Evolutionary conservation across 306 rosid genomes (phyloP).

Genomic region (Hylodesmum podocarpum): DNA sequence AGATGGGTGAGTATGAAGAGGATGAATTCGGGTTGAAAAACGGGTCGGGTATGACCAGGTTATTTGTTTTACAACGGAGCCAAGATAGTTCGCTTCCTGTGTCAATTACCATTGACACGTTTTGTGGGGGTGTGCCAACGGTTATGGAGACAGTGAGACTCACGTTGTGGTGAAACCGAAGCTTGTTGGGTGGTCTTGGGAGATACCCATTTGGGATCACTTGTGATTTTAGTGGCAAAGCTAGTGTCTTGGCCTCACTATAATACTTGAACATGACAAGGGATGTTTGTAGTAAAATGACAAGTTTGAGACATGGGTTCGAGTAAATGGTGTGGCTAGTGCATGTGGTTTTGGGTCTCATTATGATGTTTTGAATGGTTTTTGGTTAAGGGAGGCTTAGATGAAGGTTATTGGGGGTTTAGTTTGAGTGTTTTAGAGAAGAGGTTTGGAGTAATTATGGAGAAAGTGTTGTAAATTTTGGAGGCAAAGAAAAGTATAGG

Average conservation of each 20-base stretch:
- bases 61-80: slow-evolving; percentile 62
- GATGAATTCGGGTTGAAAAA: slow-evolving; percentile 52
- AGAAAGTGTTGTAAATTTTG: slow-evolving; percentile 23
- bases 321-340: slow-evolving; percentile 16
- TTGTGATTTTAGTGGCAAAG: slow-evolving; percentile 73
- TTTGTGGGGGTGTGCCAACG: slow-evolving; percentile 85
- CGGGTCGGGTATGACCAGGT: background rate
- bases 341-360: slow-evolving; percentile 29
- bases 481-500: slow-evolving; percentile 40
- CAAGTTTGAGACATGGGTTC: slow-evolving; percentile 30
- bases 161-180: slow-evolving; percentile 74
- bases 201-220: slow-evolving; percentile 55
- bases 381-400: background rate
- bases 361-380: slow-evolving; percentile 20
- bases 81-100: slow-evolving; percentile 94
- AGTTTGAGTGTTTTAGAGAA: background rate
- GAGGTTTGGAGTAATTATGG: slow-evolving; percentile 20
- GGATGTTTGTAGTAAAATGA: slow-evolving; percentile 16
- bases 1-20: slow-evolving; percentile 51
- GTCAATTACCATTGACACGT: slow-evolving; percentile 77
- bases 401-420: slow-evolving; percentile 8
- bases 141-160: slow-evolving; percentile 67
- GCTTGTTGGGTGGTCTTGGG: slow-evolving; percentile 67
- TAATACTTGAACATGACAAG: background rate
- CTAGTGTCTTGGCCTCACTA: slow-evolving; percentile 24